A percentile compares a stretch with the other conserved stretches of the same genome.
These are phyloP conservation scores for Mortierella sp. DNA, from an alignment of 371 early-diverging fungal genomes.

Conservation along the genomic window DNA sequence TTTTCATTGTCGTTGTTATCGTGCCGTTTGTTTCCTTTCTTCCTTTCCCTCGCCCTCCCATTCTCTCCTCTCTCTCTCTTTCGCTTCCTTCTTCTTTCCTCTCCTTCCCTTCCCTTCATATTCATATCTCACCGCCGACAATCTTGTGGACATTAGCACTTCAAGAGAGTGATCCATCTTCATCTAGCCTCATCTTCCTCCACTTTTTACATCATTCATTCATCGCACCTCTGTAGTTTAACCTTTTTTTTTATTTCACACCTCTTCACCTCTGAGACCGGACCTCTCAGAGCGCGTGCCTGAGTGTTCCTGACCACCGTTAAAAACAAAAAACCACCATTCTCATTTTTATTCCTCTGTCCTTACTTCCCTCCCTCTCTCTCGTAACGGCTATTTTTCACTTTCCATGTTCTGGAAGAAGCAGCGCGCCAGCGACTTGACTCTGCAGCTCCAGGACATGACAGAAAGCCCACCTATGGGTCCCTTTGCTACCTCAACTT, in stretches of 20 bases:
- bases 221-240: background rate
- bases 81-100: background rate
- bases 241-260: background rate
- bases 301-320: background rate
- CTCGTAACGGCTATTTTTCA: background rate
- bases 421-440: constrained; percentile 1
- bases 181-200: background rate
- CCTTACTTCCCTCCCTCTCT: too few species aligned
- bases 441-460: constrained; percentile 21
- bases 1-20: background rate
- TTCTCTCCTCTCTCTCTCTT: background rate
- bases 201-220: background rate
- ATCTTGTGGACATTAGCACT: background rate
- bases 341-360: too few species aligned
- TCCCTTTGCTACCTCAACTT: background rate
- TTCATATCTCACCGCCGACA: too few species aligned
- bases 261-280: background rate
- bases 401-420: constrained; percentile 42
- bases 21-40: background rate
- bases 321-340: too few species aligned
- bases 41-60: background rate
- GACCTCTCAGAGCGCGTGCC: constrained; percentile 6
- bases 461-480: constrained; percentile 8
- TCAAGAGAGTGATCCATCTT: background rate
- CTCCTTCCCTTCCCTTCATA: background rate